These are phyloP conservation scores for Ephemerocybe angulata DNA, from an alignment of 768 basidiomycete genomes.

Conservation along the genomic window DNA sequence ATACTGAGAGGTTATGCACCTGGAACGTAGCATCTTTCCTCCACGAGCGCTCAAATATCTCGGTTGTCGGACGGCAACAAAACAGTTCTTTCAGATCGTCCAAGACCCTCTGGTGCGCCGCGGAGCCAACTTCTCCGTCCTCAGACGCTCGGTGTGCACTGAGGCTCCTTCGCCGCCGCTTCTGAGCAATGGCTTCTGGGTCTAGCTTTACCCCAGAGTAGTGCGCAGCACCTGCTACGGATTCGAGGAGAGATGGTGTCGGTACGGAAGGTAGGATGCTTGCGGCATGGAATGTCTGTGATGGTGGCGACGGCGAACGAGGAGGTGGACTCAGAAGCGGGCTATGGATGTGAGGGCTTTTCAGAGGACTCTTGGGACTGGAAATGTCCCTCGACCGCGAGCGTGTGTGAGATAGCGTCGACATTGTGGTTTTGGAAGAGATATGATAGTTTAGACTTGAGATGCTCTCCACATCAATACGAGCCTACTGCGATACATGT, in stretches of 20 bases:
- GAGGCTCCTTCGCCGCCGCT: conserved; percentile 37
- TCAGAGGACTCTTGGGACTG: background rate
- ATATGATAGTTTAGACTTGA: background rate
- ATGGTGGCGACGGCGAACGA: conserved; percentile 37
- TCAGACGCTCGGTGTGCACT: conserved; percentile 33
- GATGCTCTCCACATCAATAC: background rate
- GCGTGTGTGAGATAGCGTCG: background rate
- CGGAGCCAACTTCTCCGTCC: conserved; percentile 24
- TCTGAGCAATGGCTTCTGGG: conserved; percentile 18
- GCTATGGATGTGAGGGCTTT: background rate
- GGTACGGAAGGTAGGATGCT: conserved; percentile 40
- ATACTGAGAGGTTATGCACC: conserved; percentile 25
- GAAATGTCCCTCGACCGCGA: background rate
- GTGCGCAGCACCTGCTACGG: conserved; percentile 59
- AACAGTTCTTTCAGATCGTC: conserved; percentile 59
- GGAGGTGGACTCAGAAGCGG: conserved; percentile 12
- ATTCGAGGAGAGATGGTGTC: conserved; percentile 49
- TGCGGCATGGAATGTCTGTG: conserved; percentile 42
- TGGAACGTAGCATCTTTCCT: conserved; percentile 53
- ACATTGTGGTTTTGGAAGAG: background rate
- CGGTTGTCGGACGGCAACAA: conserved; percentile 47
- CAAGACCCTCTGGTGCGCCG: conserved; percentile 46
- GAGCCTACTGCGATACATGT: background rate
- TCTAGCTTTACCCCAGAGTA: conserved; percentile 53
- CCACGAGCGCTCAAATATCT: conserved; percentile 54